Percentiles rank a stretch among this genome's conserved stretches.
These are phyloP conservation scores for Colletotrichum sansevieriae DNA, from an alignment of 2,329 filamentous ascomycete genomes.

Conservation along the genomic window DNA sequence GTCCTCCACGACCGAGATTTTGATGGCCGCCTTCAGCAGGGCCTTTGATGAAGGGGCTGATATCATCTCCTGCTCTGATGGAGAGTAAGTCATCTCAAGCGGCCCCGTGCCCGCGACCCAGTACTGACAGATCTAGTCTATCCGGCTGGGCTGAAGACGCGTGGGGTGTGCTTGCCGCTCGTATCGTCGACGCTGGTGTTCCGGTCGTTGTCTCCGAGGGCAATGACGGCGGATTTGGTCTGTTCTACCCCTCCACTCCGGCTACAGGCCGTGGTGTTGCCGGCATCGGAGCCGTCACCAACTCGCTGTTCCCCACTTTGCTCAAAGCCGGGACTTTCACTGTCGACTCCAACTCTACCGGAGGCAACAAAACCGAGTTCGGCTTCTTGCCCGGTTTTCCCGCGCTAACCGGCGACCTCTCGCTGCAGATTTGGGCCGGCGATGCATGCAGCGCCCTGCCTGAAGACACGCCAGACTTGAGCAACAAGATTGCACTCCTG, in stretches of 20 bases:
- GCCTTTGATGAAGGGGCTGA: slow-evolving; percentile 58
- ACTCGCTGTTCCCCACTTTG: slow-evolving; percentile 31
- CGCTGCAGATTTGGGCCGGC: slow-evolving; percentile 41
- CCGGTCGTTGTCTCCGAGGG: slow-evolving; percentile 47
- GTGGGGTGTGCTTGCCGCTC: slow-evolving; percentile 44
- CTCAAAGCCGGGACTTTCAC: slow-evolving; percentile 29
- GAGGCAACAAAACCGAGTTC: slow-evolving; percentile 10
- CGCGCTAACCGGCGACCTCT: slow-evolving; percentile 25
- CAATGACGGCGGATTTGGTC: slow-evolving; percentile 44
- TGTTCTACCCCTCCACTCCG: slow-evolving; percentile 45
- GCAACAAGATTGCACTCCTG: slow-evolving; percentile 56
- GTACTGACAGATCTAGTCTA: slow-evolving; percentile 44
- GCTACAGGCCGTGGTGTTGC: slow-evolving; percentile 42
- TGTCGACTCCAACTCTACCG: slow-evolving; percentile 19
- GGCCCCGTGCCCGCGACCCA: slow-evolving; percentile 45
- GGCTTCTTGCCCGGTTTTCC: slow-evolving; percentile 20
- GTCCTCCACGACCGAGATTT: slow-evolving; percentile 52
- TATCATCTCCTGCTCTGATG: slow-evolving; percentile 50
- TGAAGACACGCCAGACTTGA: slow-evolving; percentile 55
- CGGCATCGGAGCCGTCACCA: slow-evolving; percentile 46
- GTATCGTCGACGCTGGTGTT: slow-evolving; percentile 48
- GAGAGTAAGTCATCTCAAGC: slow-evolving; percentile 27
- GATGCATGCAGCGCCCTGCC: slow-evolving; percentile 43
- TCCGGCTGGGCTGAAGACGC: slow-evolving; percentile 48
- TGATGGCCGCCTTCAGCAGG: slow-evolving; percentile 57